phyloP scores from a whole-genome alignment of 345 rosid species.

The Excoecaria cochinchinensis region DNA sequence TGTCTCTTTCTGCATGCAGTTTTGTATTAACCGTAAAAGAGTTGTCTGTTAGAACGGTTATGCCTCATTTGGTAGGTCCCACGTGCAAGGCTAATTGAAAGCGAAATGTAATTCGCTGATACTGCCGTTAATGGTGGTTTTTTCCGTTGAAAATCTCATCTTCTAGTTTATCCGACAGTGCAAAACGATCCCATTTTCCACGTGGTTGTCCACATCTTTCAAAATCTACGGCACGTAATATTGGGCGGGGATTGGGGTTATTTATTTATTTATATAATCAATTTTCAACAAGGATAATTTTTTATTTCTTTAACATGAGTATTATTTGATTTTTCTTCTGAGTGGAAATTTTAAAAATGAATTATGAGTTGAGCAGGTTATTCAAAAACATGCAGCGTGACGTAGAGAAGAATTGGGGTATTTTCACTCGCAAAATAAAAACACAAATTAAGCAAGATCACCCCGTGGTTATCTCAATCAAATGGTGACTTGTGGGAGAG shows the following conservation, averaged over 20 bases:
- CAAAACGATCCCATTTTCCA: constrained; percentile 1
- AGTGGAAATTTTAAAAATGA: neutral
- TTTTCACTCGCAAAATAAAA: neutral
- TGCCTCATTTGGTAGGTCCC: neutral
- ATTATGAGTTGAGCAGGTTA: neutral
- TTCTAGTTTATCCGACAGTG: constrained; percentile 14
- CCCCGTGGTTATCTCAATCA: constrained; percentile 24
- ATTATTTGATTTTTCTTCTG: neutral
- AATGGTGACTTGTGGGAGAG: neutral
- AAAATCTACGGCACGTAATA: constrained; percentile 29
- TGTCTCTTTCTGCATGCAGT: neutral
- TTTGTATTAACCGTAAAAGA: neutral
- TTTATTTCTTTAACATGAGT: neutral
- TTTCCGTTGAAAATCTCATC: constrained; percentile 27
- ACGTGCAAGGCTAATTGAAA: constrained; percentile 14
- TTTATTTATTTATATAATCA: neutral
- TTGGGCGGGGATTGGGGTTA: constrained; percentile 34
- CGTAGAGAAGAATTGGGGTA: neutral
- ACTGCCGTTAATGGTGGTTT: constrained; percentile 53
- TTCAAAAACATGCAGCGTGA: no score
- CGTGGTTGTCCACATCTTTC: constrained; percentile 23
- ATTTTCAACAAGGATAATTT: neutral
- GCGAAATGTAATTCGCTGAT: constrained; percentile 32
- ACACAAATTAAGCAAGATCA: constrained; percentile 9
- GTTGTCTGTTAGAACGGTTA: neutral